phyloP scores from a whole-genome alignment of 768 basidiomycete genomes.

The Hemileccinum rubropunctum region DNA sequence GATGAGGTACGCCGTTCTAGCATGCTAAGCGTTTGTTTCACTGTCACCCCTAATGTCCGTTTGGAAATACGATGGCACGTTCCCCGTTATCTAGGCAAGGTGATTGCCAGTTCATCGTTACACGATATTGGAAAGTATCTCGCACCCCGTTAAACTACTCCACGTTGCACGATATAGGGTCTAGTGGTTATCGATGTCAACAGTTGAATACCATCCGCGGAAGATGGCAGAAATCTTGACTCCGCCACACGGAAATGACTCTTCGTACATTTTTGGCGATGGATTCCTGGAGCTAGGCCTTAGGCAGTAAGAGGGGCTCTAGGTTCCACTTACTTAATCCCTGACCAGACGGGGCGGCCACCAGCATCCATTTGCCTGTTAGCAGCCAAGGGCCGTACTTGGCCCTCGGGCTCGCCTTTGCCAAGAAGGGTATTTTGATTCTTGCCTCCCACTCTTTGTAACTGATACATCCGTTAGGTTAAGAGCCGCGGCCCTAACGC shows the following conservation, averaged over 20 bases:
- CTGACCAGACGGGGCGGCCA: neutral
- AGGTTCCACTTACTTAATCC: neutral
- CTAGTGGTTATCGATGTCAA: constrained; percentile 2
- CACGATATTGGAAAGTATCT: constrained; percentile 13
- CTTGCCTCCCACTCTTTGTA: neutral
- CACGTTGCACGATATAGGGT: constrained; percentile 7
- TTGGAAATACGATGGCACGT: constrained; percentile 3
- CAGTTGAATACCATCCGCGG: constrained; percentile 2
- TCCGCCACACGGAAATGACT: constrained; percentile 12
- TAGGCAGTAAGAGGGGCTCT: neutral
- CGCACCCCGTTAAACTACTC: constrained; percentile 5
- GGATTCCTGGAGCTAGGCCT: constrained; percentile 1
- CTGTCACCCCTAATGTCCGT: constrained; percentile 1
- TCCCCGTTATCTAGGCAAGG: constrained; percentile 2
- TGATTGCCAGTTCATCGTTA: constrained; percentile 4
- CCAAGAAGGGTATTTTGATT: neutral
- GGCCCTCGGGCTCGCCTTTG: neutral
- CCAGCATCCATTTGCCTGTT: neutral
- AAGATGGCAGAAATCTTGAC: constrained; percentile 1
- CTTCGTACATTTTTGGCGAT: neutral
- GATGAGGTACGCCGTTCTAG: neutral
- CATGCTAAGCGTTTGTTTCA: constrained; percentile 4
- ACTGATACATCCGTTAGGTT: neutral
- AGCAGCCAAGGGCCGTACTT: neutral
- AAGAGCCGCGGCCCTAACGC: neutral